Conservation (phyloP, 257 asterid genomes). For the Anisodus tanguticus region DNA sequence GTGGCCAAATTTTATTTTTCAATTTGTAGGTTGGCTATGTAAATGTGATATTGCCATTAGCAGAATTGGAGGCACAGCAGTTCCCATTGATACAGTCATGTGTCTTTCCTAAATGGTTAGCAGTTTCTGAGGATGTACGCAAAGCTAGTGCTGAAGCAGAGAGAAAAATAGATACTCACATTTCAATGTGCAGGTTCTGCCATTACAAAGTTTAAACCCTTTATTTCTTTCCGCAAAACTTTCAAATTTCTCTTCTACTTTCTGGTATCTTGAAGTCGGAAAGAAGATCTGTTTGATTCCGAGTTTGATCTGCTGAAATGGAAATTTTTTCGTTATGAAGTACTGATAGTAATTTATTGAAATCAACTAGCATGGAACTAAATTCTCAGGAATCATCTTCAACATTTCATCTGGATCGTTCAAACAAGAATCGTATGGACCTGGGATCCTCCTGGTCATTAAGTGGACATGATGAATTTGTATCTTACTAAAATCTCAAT, state of each 20-base stretch:
- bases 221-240: not conserved
- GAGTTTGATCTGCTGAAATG: slow-evolving; percentile 25
- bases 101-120: slow-evolving; percentile 75
- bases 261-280: not conserved
- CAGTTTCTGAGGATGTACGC: slow-evolving; percentile 72
- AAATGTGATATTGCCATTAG: slow-evolving; percentile 70
- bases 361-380: not conserved
- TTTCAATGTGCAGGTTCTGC: slow-evolving; percentile 71
- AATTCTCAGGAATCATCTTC: not conserved
- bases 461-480: not conserved
- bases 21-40: slow-evolving; percentile 68
- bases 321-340: not conserved
- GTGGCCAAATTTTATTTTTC: not conserved
- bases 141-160: slow-evolving; percentile 95
- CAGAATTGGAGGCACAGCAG: slow-evolving; percentile 85
- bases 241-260: slow-evolving; percentile 12
- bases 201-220: not conserved
- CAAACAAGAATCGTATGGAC: not conserved
- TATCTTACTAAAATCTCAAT: not conserved
- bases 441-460: not conserved
- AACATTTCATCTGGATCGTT: not conserved
- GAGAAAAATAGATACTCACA: slow-evolving; percentile 79
- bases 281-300: not conserved
- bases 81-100: slow-evolving; percentile 93
- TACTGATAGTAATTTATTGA: slow-evolving; percentile 9